Evolutionary conservation across 495 filamentous ascomycete genomes (phyloP), one percentile per base, ranked within the genome.

Genomic region (Entonaema liquescens): DNA sequence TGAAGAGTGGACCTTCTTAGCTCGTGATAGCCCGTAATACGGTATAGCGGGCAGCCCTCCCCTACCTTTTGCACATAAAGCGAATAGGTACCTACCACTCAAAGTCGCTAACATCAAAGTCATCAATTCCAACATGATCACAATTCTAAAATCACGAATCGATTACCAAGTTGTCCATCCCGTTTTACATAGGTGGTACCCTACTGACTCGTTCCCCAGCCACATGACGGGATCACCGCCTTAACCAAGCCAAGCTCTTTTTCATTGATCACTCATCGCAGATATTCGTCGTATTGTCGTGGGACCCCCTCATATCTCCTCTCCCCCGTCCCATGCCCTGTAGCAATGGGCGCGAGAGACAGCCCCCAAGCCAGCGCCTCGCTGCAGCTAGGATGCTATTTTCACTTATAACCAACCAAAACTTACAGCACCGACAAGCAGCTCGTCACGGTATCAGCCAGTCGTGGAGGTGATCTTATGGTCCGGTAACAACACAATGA

Each of bases 341-440:
- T 59, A 53, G 57, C 44, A 62, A 25, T 44, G 49, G 62, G 64
- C 49, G 70, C 61, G 62, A 69, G 65, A 52, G 61, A 57, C 65
- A 62, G 65, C 57, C 70, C 42, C 40, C 62, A 54, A 50, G 42
- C 33, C 40, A 57, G 57, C 70, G 65, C 65, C 70, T 69, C 52
- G 61, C 65, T 73, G 65, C 65, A 69, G 61, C 65, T 73, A 73
- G 70, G 55, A 66, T 68, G 58, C 53, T 60, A 19, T 62, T 69
- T 66, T 69, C 50, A 31, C 42, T 50, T 54, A 53, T 57, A 54
- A 40, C 70, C 62, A 69, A 73, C 70, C 65, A 69, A 55, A 68
- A 35, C 40, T 15, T 38, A 53, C 61, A 35, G 57, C 65, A 54
- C 65, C 57, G 63, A 50, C 53, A 57, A 62, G 42, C 53, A 66